Conservation (phyloP, 2,329 filamentous ascomycete species). For the Lasiodiplodia theobromae region DNA sequence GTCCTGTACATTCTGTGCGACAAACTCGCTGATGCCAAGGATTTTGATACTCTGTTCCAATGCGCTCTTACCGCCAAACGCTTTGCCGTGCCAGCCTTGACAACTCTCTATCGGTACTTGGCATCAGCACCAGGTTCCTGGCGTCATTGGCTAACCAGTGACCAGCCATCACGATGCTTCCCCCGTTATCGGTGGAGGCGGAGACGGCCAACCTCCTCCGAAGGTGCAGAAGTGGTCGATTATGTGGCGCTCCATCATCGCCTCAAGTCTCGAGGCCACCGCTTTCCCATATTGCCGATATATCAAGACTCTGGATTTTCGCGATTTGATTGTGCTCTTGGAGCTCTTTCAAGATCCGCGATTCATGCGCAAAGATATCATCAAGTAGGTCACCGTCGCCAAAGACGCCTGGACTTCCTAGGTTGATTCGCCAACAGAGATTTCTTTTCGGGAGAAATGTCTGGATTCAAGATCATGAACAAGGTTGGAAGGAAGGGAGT, state of each 20-base stretch:
- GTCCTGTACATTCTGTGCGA: conserved; percentile 67
- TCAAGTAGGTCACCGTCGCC: conserved; percentile 52
- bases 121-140: neutral
- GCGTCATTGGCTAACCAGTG: neutral
- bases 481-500: conserved; percentile 40
- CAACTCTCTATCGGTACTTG: conserved; percentile 68
- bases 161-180: conserved; percentile 52
- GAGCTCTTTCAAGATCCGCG: conserved; percentile 66
- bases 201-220: conserved; percentile 49
- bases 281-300: conserved; percentile 74
- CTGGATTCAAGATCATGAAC: conserved; percentile 49
- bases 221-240: conserved; percentile 66
- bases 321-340: conserved; percentile 66
- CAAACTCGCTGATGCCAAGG: conserved; percentile 62
- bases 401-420: neutral
- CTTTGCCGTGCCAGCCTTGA: conserved; percentile 66
- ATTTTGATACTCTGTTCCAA: conserved; percentile 67
- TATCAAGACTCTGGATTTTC: conserved; percentile 68
- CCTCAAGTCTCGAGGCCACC: conserved; percentile 68
- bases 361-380: conserved; percentile 63
- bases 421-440: conserved; percentile 41
- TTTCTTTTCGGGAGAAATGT: conserved; percentile 60
- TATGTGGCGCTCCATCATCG: conserved; percentile 72
- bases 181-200: conserved; percentile 49
- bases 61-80: conserved; percentile 63